Evolutionary conservation across 495 filamentous ascomycete species (phyloP).

Genomic region (Recurvomyces mirabilis): DNA sequence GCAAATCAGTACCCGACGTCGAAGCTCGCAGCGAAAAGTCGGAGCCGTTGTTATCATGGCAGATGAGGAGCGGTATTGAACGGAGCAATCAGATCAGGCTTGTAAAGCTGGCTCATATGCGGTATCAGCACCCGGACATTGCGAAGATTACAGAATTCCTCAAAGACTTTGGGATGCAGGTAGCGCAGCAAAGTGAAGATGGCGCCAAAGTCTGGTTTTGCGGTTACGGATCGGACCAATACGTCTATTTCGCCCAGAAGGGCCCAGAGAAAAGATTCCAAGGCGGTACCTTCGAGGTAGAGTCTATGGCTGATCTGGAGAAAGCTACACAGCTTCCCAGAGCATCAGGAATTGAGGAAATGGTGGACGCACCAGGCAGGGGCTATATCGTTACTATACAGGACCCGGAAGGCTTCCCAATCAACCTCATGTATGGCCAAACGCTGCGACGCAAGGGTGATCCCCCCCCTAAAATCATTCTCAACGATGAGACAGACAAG

Average conservation of each 20-base stretch:
- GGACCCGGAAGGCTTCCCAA: conserved; percentile 48
- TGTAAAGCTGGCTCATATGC: conserved; percentile 37
- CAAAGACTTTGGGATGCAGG: conserved; percentile 31
- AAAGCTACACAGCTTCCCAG: conserved; percentile 21
- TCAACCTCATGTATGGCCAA: conserved; percentile 50
- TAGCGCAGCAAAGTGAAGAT: conserved; percentile 27
- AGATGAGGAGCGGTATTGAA: too few relatives aligned
- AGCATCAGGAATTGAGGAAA: conserved; percentile 41
- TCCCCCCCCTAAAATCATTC: conserved; percentile 39
- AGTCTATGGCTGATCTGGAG: conserved; percentile 29
- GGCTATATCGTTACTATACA: conserved; percentile 46
- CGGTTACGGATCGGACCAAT: conserved; percentile 31
- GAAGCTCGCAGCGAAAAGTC: too few relatives aligned
- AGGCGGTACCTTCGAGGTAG: conserved; percentile 30
- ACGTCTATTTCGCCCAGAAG: conserved; percentile 31
- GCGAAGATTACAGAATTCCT: conserved; percentile 35
- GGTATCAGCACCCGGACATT: conserved; percentile 41
- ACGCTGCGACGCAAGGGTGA: conserved; percentile 29
- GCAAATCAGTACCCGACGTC: too few relatives aligned
- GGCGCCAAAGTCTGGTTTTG: conserved; percentile 25
- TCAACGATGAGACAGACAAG: conserved; percentile 36
- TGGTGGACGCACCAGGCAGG: conserved; percentile 44
- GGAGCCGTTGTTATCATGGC: too few relatives aligned
- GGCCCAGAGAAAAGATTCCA: conserved; percentile 31
- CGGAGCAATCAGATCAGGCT: conserved; percentile 34